phyloP scores from a whole-genome alignment of 2,329 filamentous ascomycete genomes.

The Thermoascus crustaceus region DNA sequence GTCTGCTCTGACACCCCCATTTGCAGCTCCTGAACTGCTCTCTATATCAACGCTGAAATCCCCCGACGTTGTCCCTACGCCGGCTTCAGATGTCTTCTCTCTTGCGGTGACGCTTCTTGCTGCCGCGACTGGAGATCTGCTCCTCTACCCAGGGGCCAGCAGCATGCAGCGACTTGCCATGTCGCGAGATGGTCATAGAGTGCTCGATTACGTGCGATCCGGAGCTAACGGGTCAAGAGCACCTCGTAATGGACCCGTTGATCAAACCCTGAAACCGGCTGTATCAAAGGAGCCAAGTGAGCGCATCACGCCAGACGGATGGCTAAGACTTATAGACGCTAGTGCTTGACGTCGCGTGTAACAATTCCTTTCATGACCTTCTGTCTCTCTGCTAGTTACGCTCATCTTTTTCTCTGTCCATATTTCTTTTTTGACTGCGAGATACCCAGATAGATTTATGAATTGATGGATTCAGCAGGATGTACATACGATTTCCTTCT shows the following conservation, averaged over 20 bases:
- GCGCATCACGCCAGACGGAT: too few relatives aligned
- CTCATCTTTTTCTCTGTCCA: too few relatives aligned
- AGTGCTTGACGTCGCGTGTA: too few relatives aligned
- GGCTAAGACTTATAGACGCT: too few relatives aligned
- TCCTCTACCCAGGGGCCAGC: conserved; percentile 33
- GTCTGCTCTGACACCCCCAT: conserved; percentile 38
- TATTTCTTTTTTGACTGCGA: too few relatives aligned
- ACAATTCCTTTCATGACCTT: too few relatives aligned
- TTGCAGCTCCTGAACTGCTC: conserved; percentile 39
- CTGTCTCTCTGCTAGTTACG: too few relatives aligned
- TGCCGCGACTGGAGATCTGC: conserved; percentile 38
- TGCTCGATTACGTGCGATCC: conserved; percentile 33
- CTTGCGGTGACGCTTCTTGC: conserved; percentile 39
- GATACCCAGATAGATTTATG: too few relatives aligned
- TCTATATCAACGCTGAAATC: conserved; percentile 28
- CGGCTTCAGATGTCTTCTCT: conserved; percentile 39
- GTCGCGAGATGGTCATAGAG: conserved; percentile 36
- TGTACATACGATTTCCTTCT: too few relatives aligned
- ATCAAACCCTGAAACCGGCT: conserved; percentile 30
- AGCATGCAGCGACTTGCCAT: conserved; percentile 35
- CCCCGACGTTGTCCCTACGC: conserved; percentile 25
- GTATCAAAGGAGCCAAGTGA: conserved; percentile 30
- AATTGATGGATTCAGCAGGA: too few relatives aligned
- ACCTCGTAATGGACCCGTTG: conserved; percentile 33
- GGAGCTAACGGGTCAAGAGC: conserved; percentile 31